These are phyloP conservation scores for Durusdinium trenchii DNA, from an alignment of 73 alveolate species.

Conservation along the genomic window DNA sequence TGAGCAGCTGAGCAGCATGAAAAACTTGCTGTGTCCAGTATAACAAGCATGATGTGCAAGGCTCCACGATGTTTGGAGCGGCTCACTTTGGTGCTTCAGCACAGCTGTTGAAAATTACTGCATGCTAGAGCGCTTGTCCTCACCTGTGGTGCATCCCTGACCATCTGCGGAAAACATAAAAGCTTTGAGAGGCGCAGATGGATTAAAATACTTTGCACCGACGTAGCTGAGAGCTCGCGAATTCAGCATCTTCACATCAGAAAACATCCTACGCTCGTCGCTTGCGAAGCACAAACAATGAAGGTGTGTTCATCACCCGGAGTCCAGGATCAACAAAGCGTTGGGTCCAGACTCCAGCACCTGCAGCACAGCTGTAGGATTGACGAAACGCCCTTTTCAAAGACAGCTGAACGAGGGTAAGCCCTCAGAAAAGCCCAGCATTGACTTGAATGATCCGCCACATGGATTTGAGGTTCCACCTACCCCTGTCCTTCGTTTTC, in stretches of 20 bases:
- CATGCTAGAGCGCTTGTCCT: no score
- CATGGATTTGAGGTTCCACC: not conserved
- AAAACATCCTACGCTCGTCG: constrained; percentile 56
- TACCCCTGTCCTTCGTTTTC: no score
- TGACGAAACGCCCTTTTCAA: not conserved
- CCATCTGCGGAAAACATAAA: no score
- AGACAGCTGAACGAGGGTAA: not conserved
- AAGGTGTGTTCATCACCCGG: constrained; percentile 93
- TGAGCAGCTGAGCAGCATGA: no score
- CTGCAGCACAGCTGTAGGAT: not conserved
- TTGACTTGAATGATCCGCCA: not conserved
- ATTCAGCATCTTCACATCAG: not conserved
- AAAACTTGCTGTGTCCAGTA: no score
- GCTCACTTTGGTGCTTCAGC: no score
- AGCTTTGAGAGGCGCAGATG: no score
- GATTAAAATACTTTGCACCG: not conserved
- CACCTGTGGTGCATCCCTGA: no score
- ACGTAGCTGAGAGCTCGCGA: not conserved
- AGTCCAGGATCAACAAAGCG: constrained; percentile 69
- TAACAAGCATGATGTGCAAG: no score
- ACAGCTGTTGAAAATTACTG: no score
- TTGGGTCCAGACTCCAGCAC: constrained; percentile 86
- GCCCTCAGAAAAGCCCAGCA: not conserved
- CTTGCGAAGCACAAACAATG: constrained; percentile 86
- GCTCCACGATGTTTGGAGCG: no score